Evolutionary conservation across 768 basidiomycete genomes (phyloP), one percentile per base, ranked within the genome.

Genomic region (Russula emetica): DNA sequence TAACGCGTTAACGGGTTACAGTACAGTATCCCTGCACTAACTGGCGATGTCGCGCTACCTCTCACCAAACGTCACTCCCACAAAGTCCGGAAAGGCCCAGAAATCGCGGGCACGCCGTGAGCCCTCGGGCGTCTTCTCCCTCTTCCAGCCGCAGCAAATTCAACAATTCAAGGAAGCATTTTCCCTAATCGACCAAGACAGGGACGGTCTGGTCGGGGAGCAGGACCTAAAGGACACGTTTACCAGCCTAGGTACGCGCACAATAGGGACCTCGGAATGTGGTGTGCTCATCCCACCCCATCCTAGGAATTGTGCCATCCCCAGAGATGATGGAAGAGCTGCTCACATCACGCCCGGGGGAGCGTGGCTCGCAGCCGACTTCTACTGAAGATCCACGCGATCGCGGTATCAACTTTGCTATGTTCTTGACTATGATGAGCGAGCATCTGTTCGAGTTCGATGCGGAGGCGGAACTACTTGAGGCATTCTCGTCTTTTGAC

Each of bases 371-470:
- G 67, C 74, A 72, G 55, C 69, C 69, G 22, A 74, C 75, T 34
- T 70, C 24, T 73, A 13, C 56, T 9, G 75, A 78, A 55, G 71
- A 69, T 30, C 77, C 81, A 13, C 77, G 79, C 40, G 85, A 87
- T 61, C 79, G 74, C 42, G 80, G 79, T 26, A 79, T 96, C 77
- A 95, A 94, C 77, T 95, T 97, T 73, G 91, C 93, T 55, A 95
- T 96, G 86, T 98, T 97, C 78, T 81, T 97, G 64, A 93, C 94
- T 60, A 93, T 97, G 91, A 95, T 98, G 92, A 92, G 91, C 73
- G 91, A 95, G 71, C 87, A 92, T 63, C 78, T 98, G 63, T 88
- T 90, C 71, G 86, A 93, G 72, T 92, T 98, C 72, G 95, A 97
- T 73, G 83, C 88, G 9, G 95, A 97, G 74, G 78, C 81, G 0